Evolutionary conservation across 176 grass and related monocot genomes (phyloP), one percentile per base, ranked within the genome.

Genomic region (Phragmites australis): DNA sequence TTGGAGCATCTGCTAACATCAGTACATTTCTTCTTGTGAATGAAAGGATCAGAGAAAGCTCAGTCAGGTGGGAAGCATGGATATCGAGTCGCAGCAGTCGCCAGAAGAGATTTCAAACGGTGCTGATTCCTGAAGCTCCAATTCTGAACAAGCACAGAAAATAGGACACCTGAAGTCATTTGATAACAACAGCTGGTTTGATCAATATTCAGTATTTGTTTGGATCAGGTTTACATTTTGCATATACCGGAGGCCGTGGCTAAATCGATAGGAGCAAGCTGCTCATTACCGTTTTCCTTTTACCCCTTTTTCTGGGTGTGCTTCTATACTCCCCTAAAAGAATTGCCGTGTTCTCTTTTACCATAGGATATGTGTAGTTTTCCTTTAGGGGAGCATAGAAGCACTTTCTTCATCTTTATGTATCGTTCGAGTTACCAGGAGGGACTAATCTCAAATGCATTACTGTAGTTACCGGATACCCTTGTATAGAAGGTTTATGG

Each of bases 11-110:
- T 70, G 45, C 40, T 47, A 40, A 72, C n/a, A 65, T 37, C 27
- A 52, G 9, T 8, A 31, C 47, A 40, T 1, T 19, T 26, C 77
- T 18, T 84, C 56, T 77, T 42, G 30, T 68, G 10, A 60, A 78
- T 66, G 41, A 19, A 59, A 94, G 89, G 87, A 94, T 67, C 89
- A 89, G 85, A 94, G 69, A 84, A 92, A 56, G 53, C 75, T 75
- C 55, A 88, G 84, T 68, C 87, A 84, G 76, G 83, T 87, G 44
- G 89, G 82, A 80, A 97, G 87, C 79, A 84, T 92, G 21, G 94
- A 94, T 79, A 76, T 97, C 8, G 94, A 91, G 75, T 84, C 91
- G 5, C 88, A 89, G 78, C 88, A 73, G 54, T 86, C 73, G 0
- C 5, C 22, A 81, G 85, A 84, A 75, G 89, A 91, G 47, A 62